Evolutionary conservation across 2,329 filamentous ascomycete species (phyloP).

Genomic region (Monilinia aucupariae): DNA sequence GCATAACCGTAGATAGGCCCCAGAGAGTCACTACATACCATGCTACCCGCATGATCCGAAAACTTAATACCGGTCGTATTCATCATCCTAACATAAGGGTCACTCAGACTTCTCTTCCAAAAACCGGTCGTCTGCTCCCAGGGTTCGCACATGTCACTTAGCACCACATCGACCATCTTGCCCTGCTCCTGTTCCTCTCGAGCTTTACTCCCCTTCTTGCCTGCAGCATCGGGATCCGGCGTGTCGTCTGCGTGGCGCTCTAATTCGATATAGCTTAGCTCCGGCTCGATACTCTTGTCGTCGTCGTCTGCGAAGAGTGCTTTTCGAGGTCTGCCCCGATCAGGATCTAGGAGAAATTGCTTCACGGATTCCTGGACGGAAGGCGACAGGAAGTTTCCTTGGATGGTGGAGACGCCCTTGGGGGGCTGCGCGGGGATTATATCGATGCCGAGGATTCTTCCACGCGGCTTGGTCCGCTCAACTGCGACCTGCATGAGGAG

Average conservation of each 20-base stretch:
- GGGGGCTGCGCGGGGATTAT: slow-evolving; percentile 90
- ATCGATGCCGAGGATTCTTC: slow-evolving; percentile 85
- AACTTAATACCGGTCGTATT: slow-evolving; percentile 89
- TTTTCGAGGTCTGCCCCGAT: slow-evolving; percentile 47
- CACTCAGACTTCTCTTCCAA: slow-evolving; percentile 85
- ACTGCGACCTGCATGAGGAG: slow-evolving; percentile 63
- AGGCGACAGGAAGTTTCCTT: slow-evolving; percentile 83
- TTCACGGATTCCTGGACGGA: slow-evolving; percentile 71
- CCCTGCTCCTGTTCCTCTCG: slow-evolving; percentile 39
- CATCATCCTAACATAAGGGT: slow-evolving; percentile 97
- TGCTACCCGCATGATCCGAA: slow-evolving; percentile 85
- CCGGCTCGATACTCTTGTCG: neutral
- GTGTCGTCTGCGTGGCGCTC: slow-evolving; percentile 45
- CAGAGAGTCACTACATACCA: slow-evolving; percentile 57
- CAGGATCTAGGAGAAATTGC: slow-evolving; percentile 64
- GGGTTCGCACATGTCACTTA: slow-evolving; percentile 99
- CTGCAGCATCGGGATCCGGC: neutral
- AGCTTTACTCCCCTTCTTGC: slow-evolving; percentile 31
- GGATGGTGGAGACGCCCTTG: slow-evolving; percentile 84
- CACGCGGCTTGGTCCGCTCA: slow-evolving; percentile 68
- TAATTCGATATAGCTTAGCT: slow-evolving; percentile 57
- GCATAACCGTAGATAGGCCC: neutral
- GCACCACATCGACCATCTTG: slow-evolving; percentile 77
- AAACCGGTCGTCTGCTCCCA: slow-evolving; percentile 77
- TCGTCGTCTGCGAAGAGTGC: slow-evolving; percentile 17